These are phyloP conservation scores for Cynara cardunculus DNA, from an alignment of 129 eudicot species.

Conservation along the genomic window DNA sequence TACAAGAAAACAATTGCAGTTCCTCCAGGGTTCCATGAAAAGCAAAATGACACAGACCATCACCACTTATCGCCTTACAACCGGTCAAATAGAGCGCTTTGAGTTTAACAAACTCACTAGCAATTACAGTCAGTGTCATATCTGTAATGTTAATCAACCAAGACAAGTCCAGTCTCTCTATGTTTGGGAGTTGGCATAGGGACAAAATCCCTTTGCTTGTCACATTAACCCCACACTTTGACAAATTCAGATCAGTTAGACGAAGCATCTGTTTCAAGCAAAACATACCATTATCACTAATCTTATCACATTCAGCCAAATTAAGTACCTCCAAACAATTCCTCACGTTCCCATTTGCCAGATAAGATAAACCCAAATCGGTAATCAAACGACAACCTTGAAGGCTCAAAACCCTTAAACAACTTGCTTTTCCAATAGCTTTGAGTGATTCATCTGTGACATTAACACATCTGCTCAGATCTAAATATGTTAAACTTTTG, in stretches of 20 bases:
- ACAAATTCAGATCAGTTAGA: not conserved
- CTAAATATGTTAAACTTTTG: not conserved
- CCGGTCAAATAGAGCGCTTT: not conserved
- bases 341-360: constrained; percentile 2
- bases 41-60: not conserved
- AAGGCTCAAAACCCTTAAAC: not conserved
- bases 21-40: not conserved
- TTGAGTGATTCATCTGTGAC: constrained; percentile 7
- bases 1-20: constrained; percentile 4
- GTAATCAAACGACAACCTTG: constrained; percentile 12
- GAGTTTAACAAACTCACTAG: not conserved
- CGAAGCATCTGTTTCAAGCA: not conserved
- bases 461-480: constrained; percentile 6
- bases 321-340: not conserved
- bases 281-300: constrained; percentile 7
- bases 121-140: not conserved
- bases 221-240: constrained; percentile 1
- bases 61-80: not conserved
- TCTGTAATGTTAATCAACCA: constrained; percentile 16
- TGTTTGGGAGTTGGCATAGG: not conserved
- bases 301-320: constrained; percentile 19
- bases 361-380: constrained; percentile 16
- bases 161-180: not conserved
- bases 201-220: not conserved
- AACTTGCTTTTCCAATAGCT: not conserved